Percentiles rank a stretch among this genome's conserved stretches.
phyloP scores from a whole-genome alignment of 371 early-diverging fungal genomes.

The Haplosporangium sp. region DNA sequence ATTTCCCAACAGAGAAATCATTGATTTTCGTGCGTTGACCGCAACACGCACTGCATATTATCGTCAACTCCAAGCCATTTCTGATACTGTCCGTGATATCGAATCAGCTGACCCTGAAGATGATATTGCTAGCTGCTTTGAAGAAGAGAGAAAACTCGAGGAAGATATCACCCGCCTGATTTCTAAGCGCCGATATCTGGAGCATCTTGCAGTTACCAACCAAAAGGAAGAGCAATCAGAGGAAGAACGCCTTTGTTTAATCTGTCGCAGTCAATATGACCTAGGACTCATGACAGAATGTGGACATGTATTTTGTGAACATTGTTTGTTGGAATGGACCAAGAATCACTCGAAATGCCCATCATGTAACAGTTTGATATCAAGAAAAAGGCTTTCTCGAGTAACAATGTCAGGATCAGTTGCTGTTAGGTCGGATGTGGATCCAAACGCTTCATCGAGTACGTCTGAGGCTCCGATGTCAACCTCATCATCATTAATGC shows the following conservation, averaged over 20 bases:
- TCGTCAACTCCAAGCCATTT: conserved; percentile 66
- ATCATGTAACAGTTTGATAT: conserved; percentile 49
- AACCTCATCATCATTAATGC: not conserved
- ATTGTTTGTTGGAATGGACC: conserved; percentile 62
- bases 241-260: conserved; percentile 61
- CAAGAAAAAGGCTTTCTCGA: conserved; percentile 15
- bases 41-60: conserved; percentile 68
- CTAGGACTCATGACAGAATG: conserved; percentile 73
- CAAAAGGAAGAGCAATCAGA: conserved; percentile 28
- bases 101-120: conserved; percentile 38
- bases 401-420: conserved; percentile 19
- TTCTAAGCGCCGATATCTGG: conserved; percentile 61
- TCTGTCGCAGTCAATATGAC: conserved; percentile 64
- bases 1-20: conserved; percentile 15
- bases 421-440: not conserved
- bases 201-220: conserved; percentile 45
- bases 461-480: not conserved
- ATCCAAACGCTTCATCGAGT: not conserved
- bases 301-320: conserved; percentile 66
- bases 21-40: conserved; percentile 29
- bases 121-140: conserved; percentile 38
- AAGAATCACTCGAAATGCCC: conserved; percentile 57
- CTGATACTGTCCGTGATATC: conserved; percentile 59
- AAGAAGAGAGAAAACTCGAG: conserved; percentile 44
- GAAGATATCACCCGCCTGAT: conserved; percentile 25